Conservation (phyloP, 495 filamentous ascomycete genomes). For the Penicillium atrosanguineum region DNA sequence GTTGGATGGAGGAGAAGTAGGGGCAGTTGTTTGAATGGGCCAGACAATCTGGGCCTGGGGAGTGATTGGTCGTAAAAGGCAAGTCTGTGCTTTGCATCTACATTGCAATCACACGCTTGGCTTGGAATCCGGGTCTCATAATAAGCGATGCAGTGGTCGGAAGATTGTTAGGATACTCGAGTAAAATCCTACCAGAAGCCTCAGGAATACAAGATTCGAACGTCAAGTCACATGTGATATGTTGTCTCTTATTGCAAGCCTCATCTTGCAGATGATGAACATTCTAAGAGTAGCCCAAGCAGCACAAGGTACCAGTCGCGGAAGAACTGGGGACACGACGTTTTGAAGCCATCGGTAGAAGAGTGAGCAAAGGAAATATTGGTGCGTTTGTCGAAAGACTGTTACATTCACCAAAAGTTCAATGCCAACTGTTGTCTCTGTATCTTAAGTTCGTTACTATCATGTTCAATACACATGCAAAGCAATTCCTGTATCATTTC, state of each 20-base stretch:
- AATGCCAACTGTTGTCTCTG: background rate
- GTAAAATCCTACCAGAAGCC: slow-evolving; percentile 56
- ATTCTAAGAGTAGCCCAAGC: slow-evolving; percentile 52
- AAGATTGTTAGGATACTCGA: slow-evolving; percentile 64
- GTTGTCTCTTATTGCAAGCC: slow-evolving; percentile 64
- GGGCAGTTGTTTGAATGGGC: slow-evolving; percentile 57
- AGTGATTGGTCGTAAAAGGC: slow-evolving; percentile 69
- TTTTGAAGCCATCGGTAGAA: slow-evolving; percentile 35
- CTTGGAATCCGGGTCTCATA: background rate
- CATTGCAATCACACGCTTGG: too few species aligned
- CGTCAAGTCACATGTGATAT: slow-evolving; percentile 61
- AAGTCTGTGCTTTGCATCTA: background rate
- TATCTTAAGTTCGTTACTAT: background rate
- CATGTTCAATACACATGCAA: background rate
- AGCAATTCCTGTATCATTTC: background rate
- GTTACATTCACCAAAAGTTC: background rate
- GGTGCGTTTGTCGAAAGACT: too few species aligned
- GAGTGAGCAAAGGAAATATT: background rate
- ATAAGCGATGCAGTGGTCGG: slow-evolving; percentile 44
- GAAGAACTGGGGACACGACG: slow-evolving; percentile 71
- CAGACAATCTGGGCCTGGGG: slow-evolving; percentile 53
- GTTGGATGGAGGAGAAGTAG: slow-evolving; percentile 56
- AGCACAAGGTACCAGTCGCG: slow-evolving; percentile 58
- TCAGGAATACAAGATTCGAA: slow-evolving; percentile 54
- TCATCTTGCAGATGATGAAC: slow-evolving; percentile 63